phyloP scores from a whole-genome alignment of 148 eudicot genomes.

The Rhododendron mucronatum region DNA sequence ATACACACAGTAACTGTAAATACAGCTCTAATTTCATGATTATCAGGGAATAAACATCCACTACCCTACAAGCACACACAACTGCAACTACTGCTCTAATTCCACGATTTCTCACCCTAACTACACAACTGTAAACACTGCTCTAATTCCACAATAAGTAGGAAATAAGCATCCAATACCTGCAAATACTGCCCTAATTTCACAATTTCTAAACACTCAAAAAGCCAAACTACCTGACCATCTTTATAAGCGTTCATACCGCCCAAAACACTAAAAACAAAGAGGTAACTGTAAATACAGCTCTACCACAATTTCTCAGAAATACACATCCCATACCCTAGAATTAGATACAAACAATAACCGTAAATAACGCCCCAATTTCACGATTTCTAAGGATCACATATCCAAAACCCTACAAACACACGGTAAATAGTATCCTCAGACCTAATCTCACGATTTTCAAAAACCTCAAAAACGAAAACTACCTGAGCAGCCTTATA shows the following conservation, averaged over 20 bases:
- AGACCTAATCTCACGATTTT: neutral
- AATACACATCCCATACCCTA: neutral
- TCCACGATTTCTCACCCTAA: neutral
- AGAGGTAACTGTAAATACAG: no score
- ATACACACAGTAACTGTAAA: no score
- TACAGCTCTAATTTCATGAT: neutral
- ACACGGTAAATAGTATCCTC: neutral
- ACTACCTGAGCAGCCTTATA: conserved; percentile 42
- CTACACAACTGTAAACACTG: neutral
- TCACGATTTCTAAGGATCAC: neutral
- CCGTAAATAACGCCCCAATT: neutral
- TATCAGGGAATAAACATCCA: no score
- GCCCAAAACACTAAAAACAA: neutral
- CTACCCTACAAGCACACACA: no score
- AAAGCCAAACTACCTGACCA: no score
- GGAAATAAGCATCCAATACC: neutral
- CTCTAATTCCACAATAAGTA: neutral
- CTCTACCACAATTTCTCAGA: neutral
- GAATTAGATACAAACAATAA: no score
- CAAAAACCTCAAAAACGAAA: neutral
- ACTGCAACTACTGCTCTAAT: neutral
- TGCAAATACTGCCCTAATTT: neutral
- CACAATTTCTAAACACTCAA: neutral
- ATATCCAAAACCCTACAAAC: no score
- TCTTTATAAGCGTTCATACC: no score